Conservation (phyloP, 2,329 filamentous ascomycete species). For the Niveomyces coronatus region DNA sequence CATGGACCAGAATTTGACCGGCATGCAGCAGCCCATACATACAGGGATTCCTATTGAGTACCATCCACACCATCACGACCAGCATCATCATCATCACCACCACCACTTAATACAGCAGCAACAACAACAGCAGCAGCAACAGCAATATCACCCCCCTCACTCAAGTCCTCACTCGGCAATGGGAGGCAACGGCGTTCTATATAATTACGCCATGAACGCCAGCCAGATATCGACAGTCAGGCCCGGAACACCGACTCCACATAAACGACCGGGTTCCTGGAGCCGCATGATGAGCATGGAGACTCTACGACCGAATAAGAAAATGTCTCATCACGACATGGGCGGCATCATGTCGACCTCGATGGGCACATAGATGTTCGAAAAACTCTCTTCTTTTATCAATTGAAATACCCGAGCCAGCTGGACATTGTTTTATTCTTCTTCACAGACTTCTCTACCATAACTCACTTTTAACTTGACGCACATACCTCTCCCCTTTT, state of each 20-base stretch:
- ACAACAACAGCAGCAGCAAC: too few relatives aligned
- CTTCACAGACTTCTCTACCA: not conserved
- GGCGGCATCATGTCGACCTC: conserved; percentile 14
- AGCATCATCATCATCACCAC: too few relatives aligned
- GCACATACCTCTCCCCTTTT: not conserved
- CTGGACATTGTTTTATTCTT: not conserved
- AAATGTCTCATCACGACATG: conserved; percentile 23
- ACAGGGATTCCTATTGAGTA: conserved; percentile 8
- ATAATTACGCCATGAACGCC: conserved; percentile 14
- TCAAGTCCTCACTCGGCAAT: conserved; percentile 1
- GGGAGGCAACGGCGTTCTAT: conserved; percentile 4
- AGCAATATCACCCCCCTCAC: not conserved
- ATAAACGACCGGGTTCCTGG: conserved; percentile 30
- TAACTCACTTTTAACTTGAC: conserved; percentile 7
- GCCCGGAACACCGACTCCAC: conserved; percentile 27
- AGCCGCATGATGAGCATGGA: conserved; percentile 28
- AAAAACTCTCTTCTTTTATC: too few relatives aligned
- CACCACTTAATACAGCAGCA: too few relatives aligned
- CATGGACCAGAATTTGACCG: conserved; percentile 6
- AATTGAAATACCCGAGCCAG: too few relatives aligned
- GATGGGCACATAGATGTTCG: conserved; percentile 16
- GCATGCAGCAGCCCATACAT: conserved; percentile 6
- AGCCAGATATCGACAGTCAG: conserved; percentile 19
- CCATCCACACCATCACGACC: conserved; percentile 7
- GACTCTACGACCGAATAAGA: conserved; percentile 24